A percentile compares a stretch with the other conserved stretches of the same genome.
Evolutionary conservation across 2,329 filamentous ascomycete species (phyloP).

Genomic region (Sphaceloma murrayae): DNA sequence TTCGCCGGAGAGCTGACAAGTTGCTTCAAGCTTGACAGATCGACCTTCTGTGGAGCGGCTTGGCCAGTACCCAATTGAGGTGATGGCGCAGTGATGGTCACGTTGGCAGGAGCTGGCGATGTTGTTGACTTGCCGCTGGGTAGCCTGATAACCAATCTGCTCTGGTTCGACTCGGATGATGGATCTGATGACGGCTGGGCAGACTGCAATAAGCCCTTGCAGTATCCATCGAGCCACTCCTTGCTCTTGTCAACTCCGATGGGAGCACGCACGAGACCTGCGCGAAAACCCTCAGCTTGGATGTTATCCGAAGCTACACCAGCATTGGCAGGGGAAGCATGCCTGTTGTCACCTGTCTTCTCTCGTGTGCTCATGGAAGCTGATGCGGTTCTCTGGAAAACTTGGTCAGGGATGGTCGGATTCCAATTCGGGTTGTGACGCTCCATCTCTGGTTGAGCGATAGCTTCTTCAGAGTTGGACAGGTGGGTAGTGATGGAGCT

Average conservation of each 20-base stretch:
- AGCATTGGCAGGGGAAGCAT: neutral
- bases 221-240: constrained; percentile 29
- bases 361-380: neutral
- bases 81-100: neutral
- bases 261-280: constrained; percentile 25
- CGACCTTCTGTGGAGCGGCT: constrained; percentile 22
- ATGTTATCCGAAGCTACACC: constrained; percentile 18
- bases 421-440: constrained; percentile 21
- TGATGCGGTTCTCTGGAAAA: constrained; percentile 8
- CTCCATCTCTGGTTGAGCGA: constrained; percentile 21
- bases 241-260: constrained; percentile 23
- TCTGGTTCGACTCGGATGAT: neutral
- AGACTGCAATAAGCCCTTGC: constrained; percentile 27
- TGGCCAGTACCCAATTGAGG: neutral
- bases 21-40: constrained; percentile 25
- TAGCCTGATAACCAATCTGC: constrained; percentile 11
- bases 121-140: constrained; percentile 1
- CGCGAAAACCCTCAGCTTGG: constrained; percentile 27
- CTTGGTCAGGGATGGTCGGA: constrained; percentile 19
- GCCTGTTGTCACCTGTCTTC: neutral
- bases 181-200: neutral
- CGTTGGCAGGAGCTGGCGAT: neutral
- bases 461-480: constrained; percentile 16
- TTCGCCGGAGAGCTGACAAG: constrained; percentile 27
- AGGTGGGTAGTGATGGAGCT: constrained; percentile 5